These are phyloP conservation scores for Chimonanthus praecox DNA, from an alignment of 164 flowering plant species.

Conservation along the genomic window DNA sequence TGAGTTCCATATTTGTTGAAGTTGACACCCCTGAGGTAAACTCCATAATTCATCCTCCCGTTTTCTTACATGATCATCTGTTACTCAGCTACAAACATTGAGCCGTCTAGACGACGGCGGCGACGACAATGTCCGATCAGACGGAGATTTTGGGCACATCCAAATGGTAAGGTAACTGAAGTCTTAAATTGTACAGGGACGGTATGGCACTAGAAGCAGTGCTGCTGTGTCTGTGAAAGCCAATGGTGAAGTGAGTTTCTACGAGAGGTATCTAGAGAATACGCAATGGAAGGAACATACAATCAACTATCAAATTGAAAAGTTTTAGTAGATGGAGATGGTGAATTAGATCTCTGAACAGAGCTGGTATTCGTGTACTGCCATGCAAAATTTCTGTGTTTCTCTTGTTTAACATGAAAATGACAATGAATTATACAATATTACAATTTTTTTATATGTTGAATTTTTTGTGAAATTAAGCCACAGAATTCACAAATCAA, in stretches of 20 bases:
- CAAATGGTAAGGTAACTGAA: background rate
- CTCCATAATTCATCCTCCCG: background rate
- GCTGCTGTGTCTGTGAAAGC: conserved; percentile 39
- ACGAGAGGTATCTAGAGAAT: conserved; percentile 60
- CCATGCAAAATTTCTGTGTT: no score
- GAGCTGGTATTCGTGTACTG: no score
- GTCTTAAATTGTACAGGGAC: conserved; percentile 30
- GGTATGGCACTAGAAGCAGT: conserved; percentile 67
- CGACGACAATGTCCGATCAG: background rate
- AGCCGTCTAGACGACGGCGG: background rate
- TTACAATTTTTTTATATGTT: no score
- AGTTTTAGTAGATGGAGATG: background rate
- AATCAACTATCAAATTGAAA: conserved; percentile 27
- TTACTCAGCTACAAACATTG: background rate
- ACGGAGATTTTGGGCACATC: background rate
- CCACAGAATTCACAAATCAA: no score
- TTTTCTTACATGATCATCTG: background rate
- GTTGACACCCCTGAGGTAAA: conserved; percentile 54
- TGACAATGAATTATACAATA: no score
- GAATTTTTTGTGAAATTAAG: no score
- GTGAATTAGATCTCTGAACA: background rate
- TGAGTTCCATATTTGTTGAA: conserved; percentile 49
- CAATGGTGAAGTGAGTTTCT: conserved; percentile 46
- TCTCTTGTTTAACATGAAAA: no score
- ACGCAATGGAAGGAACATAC: conserved; percentile 50